Evolutionary conservation across 495 filamentous ascomycete species (phyloP), one percentile per base, ranked within the genome.

Genomic region (Lineolata rhizophorae): DNA sequence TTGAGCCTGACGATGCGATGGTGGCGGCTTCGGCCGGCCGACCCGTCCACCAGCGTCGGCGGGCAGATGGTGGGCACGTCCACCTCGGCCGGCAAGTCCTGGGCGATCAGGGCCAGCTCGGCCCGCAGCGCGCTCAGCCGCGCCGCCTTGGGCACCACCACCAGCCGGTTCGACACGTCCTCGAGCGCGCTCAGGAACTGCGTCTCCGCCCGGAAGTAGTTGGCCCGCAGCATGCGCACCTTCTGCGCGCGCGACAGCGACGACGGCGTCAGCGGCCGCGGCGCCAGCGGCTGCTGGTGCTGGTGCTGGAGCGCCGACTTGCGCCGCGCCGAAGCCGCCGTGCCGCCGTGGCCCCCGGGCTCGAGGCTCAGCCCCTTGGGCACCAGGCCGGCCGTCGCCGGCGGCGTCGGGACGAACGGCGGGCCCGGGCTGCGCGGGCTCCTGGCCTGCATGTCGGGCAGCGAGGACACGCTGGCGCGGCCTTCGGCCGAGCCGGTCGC

Each of bases 31-130:
- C 62, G 64, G 6, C 64, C 57, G 3, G 72, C 64, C 3, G 60
- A 58, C 9, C 70, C 72, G 51, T 72, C 67, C 10, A 67, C 61
- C 16, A 79, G 50, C 1, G 62, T 66, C 3, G 75, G 65, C 11
- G 75, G 76, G 41, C 70, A 78, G 30, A 81, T 70, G 1, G 77
- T 59, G 1, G 75, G 75, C 31, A 81, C 73, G 51, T 81, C 75
- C 5, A 81, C 67, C 49, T 81, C 75, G 12, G 74, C 65, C 2
- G 75, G 75, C 10, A 81, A 50, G 39, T 81, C 76, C 35, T 71
- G 70, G 4, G 66, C 67, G 33, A 81, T 70, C 8, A 81, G 58
- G 15, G 72, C 75, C 37, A 81, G 57, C 49, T 81, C 75, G 13
- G 75, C 76, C 31, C 75, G 63, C 19, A 81, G 54, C 31, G 75